Conservation (phyloP, 169 alveolate species). For the Plasmodium gallinaceum region DNA sequence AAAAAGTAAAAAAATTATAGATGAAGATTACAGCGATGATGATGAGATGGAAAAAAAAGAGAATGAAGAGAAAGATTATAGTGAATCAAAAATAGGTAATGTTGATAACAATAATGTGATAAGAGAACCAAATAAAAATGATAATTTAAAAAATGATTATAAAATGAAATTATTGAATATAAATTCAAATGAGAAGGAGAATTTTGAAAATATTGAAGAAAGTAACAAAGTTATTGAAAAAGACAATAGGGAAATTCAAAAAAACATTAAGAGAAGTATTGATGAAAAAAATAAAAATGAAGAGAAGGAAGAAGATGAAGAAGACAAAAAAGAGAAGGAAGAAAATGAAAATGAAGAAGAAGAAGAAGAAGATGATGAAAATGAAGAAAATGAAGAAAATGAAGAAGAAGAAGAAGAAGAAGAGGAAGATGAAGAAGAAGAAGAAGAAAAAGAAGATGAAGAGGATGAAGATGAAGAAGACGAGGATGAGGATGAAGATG, state of each 20-base stretch:
- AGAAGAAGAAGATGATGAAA: conserved; percentile 8
- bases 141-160: not conserved
- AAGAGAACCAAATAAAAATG: not conserved
- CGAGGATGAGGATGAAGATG: conserved; percentile 59
- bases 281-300: conserved; percentile 23
- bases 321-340: not conserved
- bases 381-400: not conserved
- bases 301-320: not conserved
- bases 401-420: not conserved
- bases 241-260: not conserved
- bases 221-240: not conserved
- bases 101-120: not conserved
- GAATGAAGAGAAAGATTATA: not conserved
- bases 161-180: no score
- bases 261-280: not conserved
- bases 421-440: conserved; percentile 14
- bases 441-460: conserved; percentile 38
- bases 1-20: conserved; percentile 62
- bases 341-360: conserved; percentile 1
- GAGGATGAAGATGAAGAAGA: conserved; percentile 49
- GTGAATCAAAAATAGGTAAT: not conserved
- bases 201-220: not conserved
- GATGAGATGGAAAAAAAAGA: not conserved
- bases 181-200: not conserved
- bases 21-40: conserved; percentile 38